Base-by-base conservation (phyloP, 2,329 filamentous ascomycete genomes). In the Aureobasidium sp. region DNA sequence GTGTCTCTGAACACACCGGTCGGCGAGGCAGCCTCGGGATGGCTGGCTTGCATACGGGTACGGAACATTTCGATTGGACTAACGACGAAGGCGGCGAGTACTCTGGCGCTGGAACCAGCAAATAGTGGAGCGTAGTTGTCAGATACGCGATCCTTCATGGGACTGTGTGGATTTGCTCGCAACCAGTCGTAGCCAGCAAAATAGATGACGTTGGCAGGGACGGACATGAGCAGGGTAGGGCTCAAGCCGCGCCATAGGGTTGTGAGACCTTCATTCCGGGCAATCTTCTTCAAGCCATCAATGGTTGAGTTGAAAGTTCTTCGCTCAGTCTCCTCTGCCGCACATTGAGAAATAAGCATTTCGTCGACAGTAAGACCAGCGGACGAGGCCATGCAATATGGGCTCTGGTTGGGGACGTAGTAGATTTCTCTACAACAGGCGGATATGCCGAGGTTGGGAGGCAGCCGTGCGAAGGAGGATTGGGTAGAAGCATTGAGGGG, bases 151-250 rank as follows among this genome's bases (percentile, higher is more conserved):
- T 68, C 71, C 46, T 79, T 80, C 65, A 97, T 83, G 0, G 92
- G 92, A 67, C 90, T 96, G 46, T 77, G 78, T 1, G 80, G 78
- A 69, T 90, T 88, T 66, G 83, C 89, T 39, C 94, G 87, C 63
- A 99, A 74, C 88, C 92, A 97, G 71, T 99, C 94, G 75, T 99
- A 99, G 43, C 94, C 94, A 13, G 94, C 95, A 71, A 97, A 97
- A 76, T 99, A 99, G 67, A 99, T 97, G 67, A 99, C 94, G 73
- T 99, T 99, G 29, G 87, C 91, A 0, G 94, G 94, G 6, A 99
- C 84, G 0, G 92, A 87, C 94, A 99, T 99, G 66, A 92, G 83
- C 26, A 99, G 78, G 0, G 94, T 99, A 0, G 94, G 93, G n/a
- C 90, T 95, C 5, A 99, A 79, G 0, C 94, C 94, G 65, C 94